phyloP scores from a whole-genome alignment of 2,329 filamentous ascomycete species.

The Aureobasidium sp. region DNA sequence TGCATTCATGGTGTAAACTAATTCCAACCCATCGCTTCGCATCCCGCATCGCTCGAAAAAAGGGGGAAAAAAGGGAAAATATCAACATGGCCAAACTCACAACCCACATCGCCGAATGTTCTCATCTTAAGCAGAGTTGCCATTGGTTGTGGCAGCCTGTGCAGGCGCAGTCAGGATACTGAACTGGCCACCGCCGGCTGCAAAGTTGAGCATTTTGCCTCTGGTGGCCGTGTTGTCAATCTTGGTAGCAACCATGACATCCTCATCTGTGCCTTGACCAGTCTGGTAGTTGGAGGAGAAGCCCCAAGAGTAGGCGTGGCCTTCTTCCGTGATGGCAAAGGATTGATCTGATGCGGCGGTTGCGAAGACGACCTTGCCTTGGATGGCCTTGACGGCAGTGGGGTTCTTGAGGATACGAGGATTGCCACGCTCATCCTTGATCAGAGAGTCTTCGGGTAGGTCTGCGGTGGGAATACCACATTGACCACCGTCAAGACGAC shows the following conservation, averaged over 20 bases:
- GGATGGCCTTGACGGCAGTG: conserved; percentile 50
- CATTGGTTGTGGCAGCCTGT: conserved; percentile 18
- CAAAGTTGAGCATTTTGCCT: conserved; percentile 65
- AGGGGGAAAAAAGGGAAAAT: neutral
- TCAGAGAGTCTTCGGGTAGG: conserved; percentile 51
- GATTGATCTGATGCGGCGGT: conserved; percentile 63
- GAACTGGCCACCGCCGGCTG: conserved; percentile 85
- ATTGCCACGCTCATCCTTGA: conserved; percentile 57
- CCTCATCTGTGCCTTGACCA: conserved; percentile 69
- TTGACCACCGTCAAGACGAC: conserved; percentile 53
- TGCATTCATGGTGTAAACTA: neutral
- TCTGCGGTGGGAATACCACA: conserved; percentile 43
- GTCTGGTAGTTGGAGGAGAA: conserved; percentile 77
- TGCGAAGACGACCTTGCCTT: conserved; percentile 32
- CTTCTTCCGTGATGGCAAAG: conserved; percentile 61
- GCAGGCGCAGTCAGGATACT: conserved; percentile 42
- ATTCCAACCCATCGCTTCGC: neutral
- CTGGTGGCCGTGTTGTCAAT: conserved; percentile 81
- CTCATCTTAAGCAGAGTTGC: conserved; percentile 11
- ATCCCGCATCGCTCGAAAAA: neutral
- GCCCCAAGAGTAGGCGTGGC: conserved; percentile 71
- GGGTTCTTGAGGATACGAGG: conserved; percentile 68
- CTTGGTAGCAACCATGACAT: conserved; percentile 67
- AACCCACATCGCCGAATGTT: neutral
- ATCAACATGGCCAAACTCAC: neutral